Conservation (phyloP, 1,284 basidiomycete species). For the Malassezia restricta region DNA sequence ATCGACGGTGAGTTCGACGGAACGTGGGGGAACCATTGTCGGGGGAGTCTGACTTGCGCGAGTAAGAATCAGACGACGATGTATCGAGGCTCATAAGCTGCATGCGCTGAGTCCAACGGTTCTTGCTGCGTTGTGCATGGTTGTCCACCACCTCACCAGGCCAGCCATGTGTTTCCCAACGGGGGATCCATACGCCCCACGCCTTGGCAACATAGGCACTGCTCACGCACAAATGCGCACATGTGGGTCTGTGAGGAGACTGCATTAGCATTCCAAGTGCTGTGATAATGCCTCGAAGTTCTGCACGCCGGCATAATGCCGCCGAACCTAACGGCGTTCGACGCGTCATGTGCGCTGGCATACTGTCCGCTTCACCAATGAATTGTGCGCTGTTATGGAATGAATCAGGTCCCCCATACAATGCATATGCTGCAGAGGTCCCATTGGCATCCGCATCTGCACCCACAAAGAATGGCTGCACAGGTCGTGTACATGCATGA, state of each 20-base stretch:
- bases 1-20: constrained; percentile 14
- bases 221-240: constrained; percentile 36
- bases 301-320: constrained; percentile 26
- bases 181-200: constrained; percentile 37
- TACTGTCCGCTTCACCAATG: constrained; percentile 18
- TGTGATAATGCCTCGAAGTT: constrained; percentile 23
- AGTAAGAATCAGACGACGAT: not conserved
- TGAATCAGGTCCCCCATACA: constrained; percentile 26
- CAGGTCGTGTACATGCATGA: constrained; percentile 25
- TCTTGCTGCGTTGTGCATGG: not conserved
- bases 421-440: constrained; percentile 20
- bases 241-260: constrained; percentile 19
- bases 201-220: constrained; percentile 38
- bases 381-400: constrained; percentile 24
- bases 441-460: constrained; percentile 19
- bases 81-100: not conserved
- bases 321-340: constrained; percentile 22
- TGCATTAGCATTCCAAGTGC: constrained; percentile 26
- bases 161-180: constrained; percentile 35
- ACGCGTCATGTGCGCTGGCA: constrained; percentile 22
- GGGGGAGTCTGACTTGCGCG: too few relatives aligned
- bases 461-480: constrained; percentile 30
- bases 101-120: not conserved
- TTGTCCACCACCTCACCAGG: constrained; percentile 19
- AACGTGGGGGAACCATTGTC: not conserved